Base-by-base conservation (phyloP, 2,329 filamentous ascomycete species). In the Cercospora brassicicola region DNA sequence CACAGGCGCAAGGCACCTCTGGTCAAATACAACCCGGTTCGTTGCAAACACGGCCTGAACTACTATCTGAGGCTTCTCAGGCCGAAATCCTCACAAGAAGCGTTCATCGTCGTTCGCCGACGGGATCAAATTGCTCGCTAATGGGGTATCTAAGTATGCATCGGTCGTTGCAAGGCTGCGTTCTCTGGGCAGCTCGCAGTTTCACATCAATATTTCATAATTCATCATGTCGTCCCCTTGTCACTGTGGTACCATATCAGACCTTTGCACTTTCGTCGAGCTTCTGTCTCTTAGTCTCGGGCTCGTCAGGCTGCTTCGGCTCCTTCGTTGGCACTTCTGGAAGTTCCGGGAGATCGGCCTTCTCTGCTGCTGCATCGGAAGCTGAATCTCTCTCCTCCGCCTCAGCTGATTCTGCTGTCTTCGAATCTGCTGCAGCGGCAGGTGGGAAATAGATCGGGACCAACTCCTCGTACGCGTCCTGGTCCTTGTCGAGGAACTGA, bases 401-500 rank as follows among this genome's bases (percentile, higher is more conserved):
- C 18, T 39, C 62, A 13, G 18, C 33, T 11, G 45, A 4, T 15
- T 59, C 53, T 63, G 18, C 18, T 26, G 42, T 30, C 30, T 63
- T 30, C 33, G 48, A 45, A 20, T 60, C 64, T 39, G 20, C 42
- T 28, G 65, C 20, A 20, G 36, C 53, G 15, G 68, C 67, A 42
- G 85, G 85, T 20, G 85, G 84, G 70, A 87, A 86, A 75, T 82
- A 82, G 63, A 76, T 76, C 2, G 55, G 55, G 6, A 59, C 55
- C 55, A 59, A 36, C 26, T 86, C 73, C 62, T 89, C 84, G 78
- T 98, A 98, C 0, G 91, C 89, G 45, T 82, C 79, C 67, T 91
- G 87, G 74, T 98, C 94, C 80, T 94, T 94, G 63, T 83, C 79
- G 77, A 91, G 84, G 78, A 96, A 97, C 15, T 89, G 91, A 76